A percentile compares a stretch with the other conserved stretches of the same genome.
Conservation (phyloP, 306 rosid genomes). For the Rosa chinensis region DNA sequence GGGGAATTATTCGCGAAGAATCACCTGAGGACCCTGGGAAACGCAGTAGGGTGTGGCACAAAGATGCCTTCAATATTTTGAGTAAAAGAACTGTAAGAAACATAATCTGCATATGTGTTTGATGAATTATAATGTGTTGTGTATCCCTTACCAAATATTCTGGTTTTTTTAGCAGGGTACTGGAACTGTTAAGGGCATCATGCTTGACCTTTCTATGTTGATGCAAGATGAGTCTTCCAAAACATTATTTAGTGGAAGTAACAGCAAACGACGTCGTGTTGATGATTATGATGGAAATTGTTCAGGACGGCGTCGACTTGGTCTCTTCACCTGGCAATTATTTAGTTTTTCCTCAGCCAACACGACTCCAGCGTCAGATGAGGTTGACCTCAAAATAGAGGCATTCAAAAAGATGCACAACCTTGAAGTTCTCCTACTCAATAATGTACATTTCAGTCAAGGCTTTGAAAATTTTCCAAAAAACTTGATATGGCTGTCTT, state of each 20-base stretch:
- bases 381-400: background rate
- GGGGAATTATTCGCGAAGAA: background rate
- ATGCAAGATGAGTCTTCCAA: background rate
- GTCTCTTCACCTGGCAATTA: background rate
- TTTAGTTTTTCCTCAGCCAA: background rate
- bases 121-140: background rate
- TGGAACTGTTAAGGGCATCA: background rate
- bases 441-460: background rate
- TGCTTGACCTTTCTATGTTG: background rate
- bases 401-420: background rate
- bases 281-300: background rate
- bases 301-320: background rate
- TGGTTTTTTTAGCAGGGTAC: background rate
- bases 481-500: background rate
- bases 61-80: background rate
- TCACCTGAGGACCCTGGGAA: background rate
- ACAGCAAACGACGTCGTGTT: background rate
- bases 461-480: constrained; percentile 9
- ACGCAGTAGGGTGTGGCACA: background rate
- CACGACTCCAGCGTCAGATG: background rate
- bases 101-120: background rate
- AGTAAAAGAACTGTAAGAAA: background rate
- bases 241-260: background rate
- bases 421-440: background rate
- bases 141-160: background rate